Evolutionary conservation across 176 grass and related monocot species (phyloP).

Genomic region (Leersia perrieri): DNA sequence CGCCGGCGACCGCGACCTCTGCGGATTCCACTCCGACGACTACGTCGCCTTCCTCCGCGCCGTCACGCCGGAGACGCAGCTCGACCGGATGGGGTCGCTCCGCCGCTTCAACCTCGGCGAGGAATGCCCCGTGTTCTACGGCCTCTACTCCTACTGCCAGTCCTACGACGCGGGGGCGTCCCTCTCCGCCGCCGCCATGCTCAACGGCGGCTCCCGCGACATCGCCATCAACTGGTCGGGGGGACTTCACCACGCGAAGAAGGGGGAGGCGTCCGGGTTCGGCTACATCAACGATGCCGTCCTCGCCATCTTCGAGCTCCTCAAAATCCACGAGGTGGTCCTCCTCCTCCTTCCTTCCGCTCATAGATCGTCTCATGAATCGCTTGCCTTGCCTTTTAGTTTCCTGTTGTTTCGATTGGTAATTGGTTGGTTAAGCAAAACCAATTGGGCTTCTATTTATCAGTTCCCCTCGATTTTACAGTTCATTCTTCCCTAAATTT

Average conservation of each 20-base stretch:
- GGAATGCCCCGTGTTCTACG: slow-evolving; percentile 90
- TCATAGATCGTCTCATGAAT: background rate
- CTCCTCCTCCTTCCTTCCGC: background rate
- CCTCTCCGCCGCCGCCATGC: slow-evolving; percentile 65
- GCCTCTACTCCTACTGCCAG: slow-evolving; percentile 84
- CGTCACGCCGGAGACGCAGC: slow-evolving; percentile 82
- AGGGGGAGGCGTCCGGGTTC: slow-evolving; percentile 80
- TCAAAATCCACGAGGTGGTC: slow-evolving; percentile 65
- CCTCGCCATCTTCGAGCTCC: slow-evolving; percentile 76
- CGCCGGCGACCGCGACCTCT: slow-evolving; percentile 67
- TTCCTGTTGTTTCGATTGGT: background rate
- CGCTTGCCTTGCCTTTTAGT: background rate
- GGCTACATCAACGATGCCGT: slow-evolving; percentile 96
- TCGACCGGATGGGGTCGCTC: slow-evolving; percentile 57
- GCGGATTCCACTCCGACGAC: slow-evolving; percentile 93
- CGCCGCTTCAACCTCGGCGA: slow-evolving; percentile 85
- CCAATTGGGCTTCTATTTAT: background rate
- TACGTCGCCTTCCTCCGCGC: slow-evolving; percentile 76
- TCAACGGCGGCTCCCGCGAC: slow-evolving; percentile 72
- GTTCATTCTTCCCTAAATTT: background rate
- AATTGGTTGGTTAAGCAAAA: too few relatives aligned
- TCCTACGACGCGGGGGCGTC: slow-evolving; percentile 83
- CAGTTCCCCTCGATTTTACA: background rate
- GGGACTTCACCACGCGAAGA: slow-evolving; percentile 81
- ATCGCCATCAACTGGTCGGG: slow-evolving; percentile 91